Percentiles rank a stretch among this genome's conserved stretches.
These are phyloP conservation scores for Xylariaceae sp. DNA, from an alignment of 2,329 filamentous ascomycete species.

Conservation along the genomic window DNA sequence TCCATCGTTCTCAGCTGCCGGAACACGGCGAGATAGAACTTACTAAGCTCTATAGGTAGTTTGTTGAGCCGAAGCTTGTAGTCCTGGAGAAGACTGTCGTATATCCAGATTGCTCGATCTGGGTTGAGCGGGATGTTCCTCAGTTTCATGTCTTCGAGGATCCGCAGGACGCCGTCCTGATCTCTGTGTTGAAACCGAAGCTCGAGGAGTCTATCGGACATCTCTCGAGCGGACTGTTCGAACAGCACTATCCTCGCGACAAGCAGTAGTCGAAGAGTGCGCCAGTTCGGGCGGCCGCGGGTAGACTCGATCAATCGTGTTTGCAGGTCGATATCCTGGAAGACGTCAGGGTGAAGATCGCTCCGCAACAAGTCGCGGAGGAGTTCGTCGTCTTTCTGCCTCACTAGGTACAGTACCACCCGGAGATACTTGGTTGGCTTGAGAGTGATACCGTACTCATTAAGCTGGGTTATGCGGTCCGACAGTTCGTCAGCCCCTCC, in stretches of 20 bases:
- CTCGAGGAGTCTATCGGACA: constrained; percentile 33
- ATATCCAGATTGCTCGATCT: constrained; percentile 26
- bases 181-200: constrained; percentile 27
- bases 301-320: constrained; percentile 34
- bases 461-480: constrained; percentile 55
- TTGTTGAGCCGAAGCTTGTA: constrained; percentile 13
- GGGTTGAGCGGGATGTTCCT: constrained; percentile 31
- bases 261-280: constrained; percentile 39
- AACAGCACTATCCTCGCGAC: constrained; percentile 36
- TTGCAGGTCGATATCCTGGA: constrained; percentile 41
- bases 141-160: constrained; percentile 36
- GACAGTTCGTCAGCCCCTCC: constrained; percentile 50
- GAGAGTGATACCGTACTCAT: constrained; percentile 56
- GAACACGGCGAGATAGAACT: constrained; percentile 32
- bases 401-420: constrained; percentile 59
- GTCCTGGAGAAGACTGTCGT: constrained; percentile 25
- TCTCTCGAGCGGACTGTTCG: constrained; percentile 24
- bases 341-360: constrained; percentile 52
- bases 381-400: constrained; percentile 46
- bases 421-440: constrained; percentile 59
- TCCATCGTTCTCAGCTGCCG: constrained; percentile 35
- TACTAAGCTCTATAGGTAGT: constrained; percentile 18
- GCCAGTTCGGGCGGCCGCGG: constrained; percentile 36
- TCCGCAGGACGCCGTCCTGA: constrained; percentile 24
- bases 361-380: constrained; percentile 41